Percentiles rank a stretch among this genome's conserved stretches.
Conservation (phyloP, 2,329 filamentous ascomycete genomes). For the Camptophora hylomeconis region DNA sequence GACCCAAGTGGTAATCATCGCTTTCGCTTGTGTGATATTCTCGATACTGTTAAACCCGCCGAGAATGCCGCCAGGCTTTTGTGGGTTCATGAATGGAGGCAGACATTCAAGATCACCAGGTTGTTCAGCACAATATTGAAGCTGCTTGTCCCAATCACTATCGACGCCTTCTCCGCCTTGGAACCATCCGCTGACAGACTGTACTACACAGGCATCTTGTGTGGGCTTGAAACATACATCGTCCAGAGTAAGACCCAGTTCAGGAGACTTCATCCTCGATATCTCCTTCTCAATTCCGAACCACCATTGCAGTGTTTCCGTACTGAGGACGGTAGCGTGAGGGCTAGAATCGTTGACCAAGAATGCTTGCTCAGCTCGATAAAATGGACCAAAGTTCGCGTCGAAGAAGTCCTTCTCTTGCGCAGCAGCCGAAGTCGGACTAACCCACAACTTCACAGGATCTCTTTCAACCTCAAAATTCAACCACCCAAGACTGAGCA, state of each 20-base stretch:
- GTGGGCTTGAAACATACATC: constrained; percentile 93
- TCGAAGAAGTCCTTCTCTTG: constrained; percentile 93
- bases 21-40: constrained; percentile 51
- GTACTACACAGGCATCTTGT: constrained; percentile 77
- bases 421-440: constrained; percentile 77
- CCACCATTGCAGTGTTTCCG: constrained; percentile 89
- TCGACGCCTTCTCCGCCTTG: constrained; percentile 49
- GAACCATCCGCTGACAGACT: constrained; percentile 87
- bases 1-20: constrained; percentile 88
- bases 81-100: constrained; percentile 76
- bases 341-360: constrained; percentile 66
- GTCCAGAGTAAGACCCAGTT: constrained; percentile 56
- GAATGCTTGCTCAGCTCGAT: constrained; percentile 85
- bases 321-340: constrained; percentile 63
- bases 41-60: constrained; percentile 60
- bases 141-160: constrained; percentile 55
- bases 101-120: constrained; percentile 64
- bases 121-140: constrained; percentile 61
- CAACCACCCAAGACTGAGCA: constrained; percentile 80
- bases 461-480: constrained; percentile 82
- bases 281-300: constrained; percentile 75
- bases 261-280: constrained; percentile 54
- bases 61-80: constrained; percentile 73
- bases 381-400: constrained; percentile 85
- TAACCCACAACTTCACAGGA: constrained; percentile 91